Percentiles rank a stretch among this genome's conserved stretches.
phyloP scores from a whole-genome alignment of 768 basidiomycete genomes.

The Royoungia palumana region DNA sequence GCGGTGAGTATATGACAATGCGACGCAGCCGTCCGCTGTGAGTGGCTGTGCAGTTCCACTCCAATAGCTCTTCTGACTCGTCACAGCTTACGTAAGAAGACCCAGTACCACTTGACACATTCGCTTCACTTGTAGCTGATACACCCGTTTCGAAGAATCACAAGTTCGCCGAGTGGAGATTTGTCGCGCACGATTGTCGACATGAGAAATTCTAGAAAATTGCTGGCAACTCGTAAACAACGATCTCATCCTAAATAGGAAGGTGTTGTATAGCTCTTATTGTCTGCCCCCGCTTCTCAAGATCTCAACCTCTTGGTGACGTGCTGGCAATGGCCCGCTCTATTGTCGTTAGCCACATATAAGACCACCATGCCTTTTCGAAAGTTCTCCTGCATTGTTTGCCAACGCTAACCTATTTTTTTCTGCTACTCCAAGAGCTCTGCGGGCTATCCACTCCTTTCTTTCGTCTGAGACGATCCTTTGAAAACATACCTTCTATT shows the following conservation, averaged over 20 bases:
- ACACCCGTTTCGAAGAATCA: no score
- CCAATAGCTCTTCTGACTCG: no score
- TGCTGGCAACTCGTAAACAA: background rate
- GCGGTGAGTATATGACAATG: background rate
- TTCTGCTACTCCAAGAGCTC: slow-evolving; percentile 21
- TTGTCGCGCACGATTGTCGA: background rate
- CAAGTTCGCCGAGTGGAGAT: background rate
- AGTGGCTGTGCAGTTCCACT: no score
- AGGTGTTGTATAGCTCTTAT: slow-evolving; percentile 21
- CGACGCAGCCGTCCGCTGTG: background rate
- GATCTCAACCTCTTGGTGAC: no score
- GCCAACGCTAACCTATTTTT: background rate
- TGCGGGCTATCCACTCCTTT: slow-evolving; percentile 24
- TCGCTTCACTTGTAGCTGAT: no score
- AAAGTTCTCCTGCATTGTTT: background rate
- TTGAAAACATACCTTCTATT: background rate
- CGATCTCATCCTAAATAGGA: slow-evolving; percentile 13
- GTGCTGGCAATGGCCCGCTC: no score
- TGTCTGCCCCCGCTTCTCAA: slow-evolving; percentile 5
- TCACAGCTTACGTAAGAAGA: no score
- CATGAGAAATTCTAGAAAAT: no score
- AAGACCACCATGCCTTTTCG: slow-evolving; percentile 5
- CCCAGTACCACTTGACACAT: no score
- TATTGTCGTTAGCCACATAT: slow-evolving; percentile 24
- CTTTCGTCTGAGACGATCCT: slow-evolving; percentile 26